A percentile compares a stretch with the other conserved stretches of the same genome.
Evolutionary conservation across 306 rosid species (phyloP).

Genomic region (Canavalia gladiata): DNA sequence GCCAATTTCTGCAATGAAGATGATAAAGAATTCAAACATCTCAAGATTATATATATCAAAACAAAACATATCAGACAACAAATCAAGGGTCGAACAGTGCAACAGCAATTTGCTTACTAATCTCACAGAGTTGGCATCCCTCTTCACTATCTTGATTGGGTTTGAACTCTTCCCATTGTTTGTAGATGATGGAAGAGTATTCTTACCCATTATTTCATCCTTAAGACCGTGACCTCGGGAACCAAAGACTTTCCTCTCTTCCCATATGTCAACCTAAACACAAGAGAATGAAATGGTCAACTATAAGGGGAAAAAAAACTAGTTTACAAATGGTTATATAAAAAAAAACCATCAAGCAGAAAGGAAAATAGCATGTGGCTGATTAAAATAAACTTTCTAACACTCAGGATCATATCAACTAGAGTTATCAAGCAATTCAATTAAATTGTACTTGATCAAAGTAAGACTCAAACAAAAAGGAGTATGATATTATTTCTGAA

Average conservation of each 20-base stretch:
- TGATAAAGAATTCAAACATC: conserved; percentile 47
- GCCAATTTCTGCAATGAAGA: conserved; percentile 80
- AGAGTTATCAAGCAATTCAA: too few relatives aligned
- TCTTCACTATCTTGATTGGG: conserved; percentile 88
- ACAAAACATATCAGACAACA: conserved; percentile 47
- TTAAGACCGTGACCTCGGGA: conserved; percentile 93
- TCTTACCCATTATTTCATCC: conserved; percentile 84
- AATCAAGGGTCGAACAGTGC: conserved; percentile 35
- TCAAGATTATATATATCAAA: conserved; percentile 43
- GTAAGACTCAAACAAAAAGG: too few relatives aligned
- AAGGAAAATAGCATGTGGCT: too few relatives aligned
- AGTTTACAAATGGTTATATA: not conserved
- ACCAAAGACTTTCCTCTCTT: conserved; percentile 96
- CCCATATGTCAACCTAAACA: conserved; percentile 89
- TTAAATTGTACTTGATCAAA: too few relatives aligned
- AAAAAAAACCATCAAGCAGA: not conserved
- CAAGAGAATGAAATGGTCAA: conserved; percentile 10
- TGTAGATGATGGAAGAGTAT: conserved; percentile 61
- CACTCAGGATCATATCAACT: too few relatives aligned
- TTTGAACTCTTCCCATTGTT: conserved; percentile 80
- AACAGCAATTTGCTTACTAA: conserved; percentile 67
- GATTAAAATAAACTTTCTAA: too few relatives aligned
- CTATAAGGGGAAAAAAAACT: not conserved
- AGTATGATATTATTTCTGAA: too few relatives aligned
- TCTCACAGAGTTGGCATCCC: conserved; percentile 90